Conservation (phyloP, 139 green algal genomes). For the Diplosphaera chodatii region DNA sequence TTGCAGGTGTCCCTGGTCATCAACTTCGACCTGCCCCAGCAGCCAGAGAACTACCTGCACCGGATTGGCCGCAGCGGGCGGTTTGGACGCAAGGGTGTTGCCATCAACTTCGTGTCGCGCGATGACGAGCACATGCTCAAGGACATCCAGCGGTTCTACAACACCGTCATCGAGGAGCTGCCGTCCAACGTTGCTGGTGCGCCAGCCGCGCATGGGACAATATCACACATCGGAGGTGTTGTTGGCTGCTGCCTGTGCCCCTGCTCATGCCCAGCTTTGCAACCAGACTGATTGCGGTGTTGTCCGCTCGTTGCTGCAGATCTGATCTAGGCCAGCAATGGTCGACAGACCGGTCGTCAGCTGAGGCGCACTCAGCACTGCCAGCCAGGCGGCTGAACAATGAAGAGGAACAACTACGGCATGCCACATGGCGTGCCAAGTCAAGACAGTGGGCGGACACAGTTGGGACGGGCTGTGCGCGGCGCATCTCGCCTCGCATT, state of each 20-base stretch:
- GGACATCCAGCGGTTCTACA: slow-evolving; percentile 99
- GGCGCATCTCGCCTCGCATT: not conserved
- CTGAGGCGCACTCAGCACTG: too few relatives aligned
- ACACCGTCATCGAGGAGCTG: slow-evolving; percentile 98
- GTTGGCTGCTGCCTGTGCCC: too few relatives aligned
- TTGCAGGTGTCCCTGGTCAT: slow-evolving; percentile 98
- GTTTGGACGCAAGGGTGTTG: slow-evolving; percentile 97
- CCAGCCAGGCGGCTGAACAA: too few relatives aligned
- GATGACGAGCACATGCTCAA: slow-evolving; percentile 92
- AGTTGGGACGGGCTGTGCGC: not conserved
- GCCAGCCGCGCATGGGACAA: too few relatives aligned
- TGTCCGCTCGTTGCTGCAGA: too few relatives aligned
- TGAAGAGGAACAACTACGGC: too few relatives aligned
- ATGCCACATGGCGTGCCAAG: not conserved
- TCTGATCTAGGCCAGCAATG: not conserved
- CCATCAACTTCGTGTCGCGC: slow-evolving; percentile 99
- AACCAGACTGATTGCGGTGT: too few relatives aligned
- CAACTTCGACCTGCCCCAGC: slow-evolving; percentile 99
- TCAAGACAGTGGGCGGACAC: not conserved
- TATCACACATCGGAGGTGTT: too few relatives aligned
- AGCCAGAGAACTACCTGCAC: slow-evolving; percentile 99
- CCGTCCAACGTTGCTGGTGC: slow-evolving; percentile 88
- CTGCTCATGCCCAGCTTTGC: too few relatives aligned
- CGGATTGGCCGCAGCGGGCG: slow-evolving; percentile 88
- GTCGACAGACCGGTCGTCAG: not conserved